These are phyloP conservation scores for Pleurotus sapidus DNA, from an alignment of 768 basidiomycete genomes.

Conservation along the genomic window DNA sequence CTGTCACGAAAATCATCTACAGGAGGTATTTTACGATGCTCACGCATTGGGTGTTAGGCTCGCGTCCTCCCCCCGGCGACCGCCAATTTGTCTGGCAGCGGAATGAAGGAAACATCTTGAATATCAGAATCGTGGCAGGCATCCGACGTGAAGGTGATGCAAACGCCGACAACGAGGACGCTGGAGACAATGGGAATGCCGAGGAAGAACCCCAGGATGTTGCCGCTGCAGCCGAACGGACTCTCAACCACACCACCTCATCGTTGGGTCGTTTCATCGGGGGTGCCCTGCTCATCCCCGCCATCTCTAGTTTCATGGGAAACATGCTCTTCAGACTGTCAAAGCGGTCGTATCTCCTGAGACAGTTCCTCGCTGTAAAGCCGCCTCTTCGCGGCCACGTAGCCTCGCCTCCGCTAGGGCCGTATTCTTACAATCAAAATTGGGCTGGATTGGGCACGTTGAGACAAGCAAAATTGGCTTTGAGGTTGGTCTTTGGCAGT, in stretches of 20 bases:
- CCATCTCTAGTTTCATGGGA: slow-evolving; percentile 67
- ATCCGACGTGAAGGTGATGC: slow-evolving; percentile 10
- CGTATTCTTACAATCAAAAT: slow-evolving; percentile 12
- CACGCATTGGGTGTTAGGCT: slow-evolving; percentile 42
- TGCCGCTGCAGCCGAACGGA: slow-evolving; percentile 54
- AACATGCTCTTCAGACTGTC: slow-evolving; percentile 53
- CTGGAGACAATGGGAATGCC: slow-evolving; percentile 17
- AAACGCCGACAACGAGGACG: slow-evolving; percentile 14
- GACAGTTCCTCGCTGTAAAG: slow-evolving; percentile 35
- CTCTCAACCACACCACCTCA: slow-evolving; percentile 53
- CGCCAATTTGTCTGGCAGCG: slow-evolving; percentile 15
- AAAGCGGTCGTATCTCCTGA: slow-evolving; percentile 34
- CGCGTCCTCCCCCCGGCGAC: slow-evolving; percentile 19
- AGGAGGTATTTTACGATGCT: slow-evolving; percentile 34
- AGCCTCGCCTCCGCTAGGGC: slow-evolving; percentile 12
- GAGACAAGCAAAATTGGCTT: slow-evolving; percentile 23
- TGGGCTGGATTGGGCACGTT: slow-evolving; percentile 20
- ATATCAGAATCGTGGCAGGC: slow-evolving; percentile 12
- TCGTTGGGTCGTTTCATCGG: slow-evolving; percentile 67
- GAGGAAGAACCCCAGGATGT: slow-evolving; percentile 32
- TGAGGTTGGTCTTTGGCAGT: slow-evolving; percentile 40
- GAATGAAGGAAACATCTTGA: slow-evolving; percentile 11
- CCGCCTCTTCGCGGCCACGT: slow-evolving; percentile 18
- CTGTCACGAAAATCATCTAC: slow-evolving; percentile 45
- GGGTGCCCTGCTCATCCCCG: slow-evolving; percentile 67